Conservation (phyloP, 1,284 basidiomycete species). For the Calocybe gambosa region DNA sequence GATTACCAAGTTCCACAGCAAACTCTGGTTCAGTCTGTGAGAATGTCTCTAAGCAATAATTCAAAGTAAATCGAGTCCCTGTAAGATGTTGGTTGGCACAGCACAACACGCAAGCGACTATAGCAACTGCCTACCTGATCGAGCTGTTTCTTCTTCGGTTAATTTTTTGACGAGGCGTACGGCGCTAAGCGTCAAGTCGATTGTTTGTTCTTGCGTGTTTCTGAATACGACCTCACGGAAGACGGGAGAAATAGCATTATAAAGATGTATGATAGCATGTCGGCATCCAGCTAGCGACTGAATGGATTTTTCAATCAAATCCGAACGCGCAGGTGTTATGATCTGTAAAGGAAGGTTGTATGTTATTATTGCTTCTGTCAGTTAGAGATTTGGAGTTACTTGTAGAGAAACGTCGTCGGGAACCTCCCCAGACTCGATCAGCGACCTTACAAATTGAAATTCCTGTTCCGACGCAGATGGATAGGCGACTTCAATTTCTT, state of each 20-base stretch:
- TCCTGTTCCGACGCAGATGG: constrained; percentile 87
- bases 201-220: constrained; percentile 76
- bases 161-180: constrained; percentile 74
- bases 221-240: constrained; percentile 89
- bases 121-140: constrained; percentile 34
- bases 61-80: constrained; percentile 77
- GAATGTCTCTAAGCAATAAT: constrained; percentile 92
- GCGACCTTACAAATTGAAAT: constrained; percentile 75
- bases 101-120: neutral
- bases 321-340: constrained; percentile 78
- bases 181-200: constrained; percentile 74
- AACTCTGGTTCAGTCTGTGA: constrained; percentile 89
- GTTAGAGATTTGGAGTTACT: constrained; percentile 38
- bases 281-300: constrained; percentile 79
- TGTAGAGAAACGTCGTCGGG: constrained; percentile 89
- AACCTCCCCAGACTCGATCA: constrained; percentile 67
- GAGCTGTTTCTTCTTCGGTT: constrained; percentile 61
- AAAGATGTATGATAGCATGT: constrained; percentile 88
- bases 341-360: constrained; percentile 42
- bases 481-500: constrained; percentile 87
- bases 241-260: constrained; percentile 83
- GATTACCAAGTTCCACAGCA: constrained; percentile 78
- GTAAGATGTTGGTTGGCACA: neutral
- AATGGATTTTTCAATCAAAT: constrained; percentile 79
- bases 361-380: constrained; percentile 11